Percentiles rank a stretch among this genome's conserved stretches.
Evolutionary conservation across 352 stramenopile genomes (phyloP).

Genomic region (Chrysophaeum taylorii): DNA sequence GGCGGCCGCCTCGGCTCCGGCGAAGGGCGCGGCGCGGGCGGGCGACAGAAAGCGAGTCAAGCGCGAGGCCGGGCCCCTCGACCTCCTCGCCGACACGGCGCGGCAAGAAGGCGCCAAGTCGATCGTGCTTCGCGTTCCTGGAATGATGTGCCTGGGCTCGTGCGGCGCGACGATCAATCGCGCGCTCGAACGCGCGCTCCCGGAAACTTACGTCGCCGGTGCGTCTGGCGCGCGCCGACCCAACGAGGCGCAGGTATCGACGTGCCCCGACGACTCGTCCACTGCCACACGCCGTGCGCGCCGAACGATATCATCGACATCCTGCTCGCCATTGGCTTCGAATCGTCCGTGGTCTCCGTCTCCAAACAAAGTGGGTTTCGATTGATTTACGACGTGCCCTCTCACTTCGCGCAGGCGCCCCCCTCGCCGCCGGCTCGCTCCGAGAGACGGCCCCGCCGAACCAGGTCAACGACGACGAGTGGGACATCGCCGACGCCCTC

Average conservation of each 20-base stretch:
- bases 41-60: too few relatives aligned
- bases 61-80: not conserved
- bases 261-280: not conserved
- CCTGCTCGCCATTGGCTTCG: not conserved
- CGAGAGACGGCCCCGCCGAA: not conserved
- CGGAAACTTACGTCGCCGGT: not conserved
- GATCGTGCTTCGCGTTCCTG: not conserved
- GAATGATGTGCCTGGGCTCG: not conserved
- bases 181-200: not conserved
- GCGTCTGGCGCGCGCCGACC: too few relatives aligned
- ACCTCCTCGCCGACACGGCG: not conserved
- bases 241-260: too few relatives aligned
- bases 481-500: not conserved
- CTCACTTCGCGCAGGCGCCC: too few relatives aligned
- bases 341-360: not conserved
- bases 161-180: not conserved
- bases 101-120: not conserved
- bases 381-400: too few relatives aligned
- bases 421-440: too few relatives aligned
- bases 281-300: not conserved
- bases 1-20: too few relatives aligned
- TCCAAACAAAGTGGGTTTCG: too few relatives aligned
- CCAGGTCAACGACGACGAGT: not conserved
- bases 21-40: too few relatives aligned
- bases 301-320: not conserved